Evolutionary conservation across 2,329 filamentous ascomycete species (phyloP).

Genomic region (Ascochyta koolunga): DNA sequence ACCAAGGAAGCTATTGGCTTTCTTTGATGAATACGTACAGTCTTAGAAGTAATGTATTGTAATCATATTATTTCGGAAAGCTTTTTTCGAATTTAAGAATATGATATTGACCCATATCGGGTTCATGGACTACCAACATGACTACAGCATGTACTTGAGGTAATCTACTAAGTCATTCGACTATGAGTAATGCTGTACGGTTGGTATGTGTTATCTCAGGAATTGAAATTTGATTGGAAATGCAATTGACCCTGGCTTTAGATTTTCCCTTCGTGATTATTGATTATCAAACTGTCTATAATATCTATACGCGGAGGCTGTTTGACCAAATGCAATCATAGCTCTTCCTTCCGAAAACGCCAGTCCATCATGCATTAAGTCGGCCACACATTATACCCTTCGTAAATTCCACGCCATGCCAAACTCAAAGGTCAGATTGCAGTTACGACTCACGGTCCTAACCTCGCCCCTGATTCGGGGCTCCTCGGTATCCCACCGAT

Average conservation of each 20-base stretch:
- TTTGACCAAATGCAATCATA: not conserved
- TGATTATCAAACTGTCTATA: not conserved
- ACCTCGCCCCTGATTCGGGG: conserved; percentile 39
- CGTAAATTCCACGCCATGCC: not conserved
- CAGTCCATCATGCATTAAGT: conserved; percentile 2
- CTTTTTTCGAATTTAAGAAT: no score
- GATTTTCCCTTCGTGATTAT: no score
- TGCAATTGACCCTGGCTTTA: no score
- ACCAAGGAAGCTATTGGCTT: conserved; percentile 38
- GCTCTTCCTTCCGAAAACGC: conserved; percentile 1
- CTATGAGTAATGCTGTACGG: no score
- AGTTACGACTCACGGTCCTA: conserved; percentile 28
- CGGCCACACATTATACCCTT: conserved; percentile 7
- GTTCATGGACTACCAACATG: no score
- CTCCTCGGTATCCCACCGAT: conserved; percentile 32
- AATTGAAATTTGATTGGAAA: no score
- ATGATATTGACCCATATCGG: no score
- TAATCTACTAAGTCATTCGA: no score
- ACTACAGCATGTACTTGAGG: no score
- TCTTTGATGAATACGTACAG: conserved; percentile 9
- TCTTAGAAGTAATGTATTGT: not conserved
- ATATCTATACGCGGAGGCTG: not conserved
- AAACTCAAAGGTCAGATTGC: not conserved
- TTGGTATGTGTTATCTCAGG: no score
- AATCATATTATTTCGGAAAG: no score